Evolutionary conservation across 805 yeast species (phyloP).

Genomic region (Brettanomyces sp.): DNA sequence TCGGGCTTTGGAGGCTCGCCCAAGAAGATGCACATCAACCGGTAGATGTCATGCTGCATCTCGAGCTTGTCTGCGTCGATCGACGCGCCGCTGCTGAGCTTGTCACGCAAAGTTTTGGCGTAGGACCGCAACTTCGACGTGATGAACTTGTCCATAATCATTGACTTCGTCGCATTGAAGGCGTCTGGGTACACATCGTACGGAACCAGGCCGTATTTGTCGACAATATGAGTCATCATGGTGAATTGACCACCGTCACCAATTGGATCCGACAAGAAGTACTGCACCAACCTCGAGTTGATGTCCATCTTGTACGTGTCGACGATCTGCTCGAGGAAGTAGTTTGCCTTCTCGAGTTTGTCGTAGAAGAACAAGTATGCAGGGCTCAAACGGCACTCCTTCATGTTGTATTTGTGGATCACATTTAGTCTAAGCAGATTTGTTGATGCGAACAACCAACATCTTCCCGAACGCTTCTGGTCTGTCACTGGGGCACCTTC

Average conservation of each 20-base stretch:
- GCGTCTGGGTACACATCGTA: constrained; percentile 64
- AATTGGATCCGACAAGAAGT: constrained; percentile 55
- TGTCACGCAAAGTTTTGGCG: constrained; percentile 58
- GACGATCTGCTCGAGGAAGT: constrained; percentile 65
- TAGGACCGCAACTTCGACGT: constrained; percentile 68
- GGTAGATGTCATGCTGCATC: constrained; percentile 55
- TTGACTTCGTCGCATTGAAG: constrained; percentile 40
- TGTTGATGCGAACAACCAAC: constrained; percentile 85
- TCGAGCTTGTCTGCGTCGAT: constrained; percentile 24
- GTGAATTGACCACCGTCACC: constrained; percentile 86
- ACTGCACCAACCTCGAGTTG: constrained; percentile 64
- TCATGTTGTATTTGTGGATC: constrained; percentile 52
- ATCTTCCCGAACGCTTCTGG: constrained; percentile 71
- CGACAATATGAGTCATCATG: constrained; percentile 67
- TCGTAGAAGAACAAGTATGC: constrained; percentile 77
- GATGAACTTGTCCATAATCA: constrained; percentile 48
- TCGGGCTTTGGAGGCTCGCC: constrained; percentile 74
- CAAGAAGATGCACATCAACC: constrained; percentile 55
- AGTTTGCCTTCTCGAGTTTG: constrained; percentile 77
- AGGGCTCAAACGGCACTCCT: constrained; percentile 68
- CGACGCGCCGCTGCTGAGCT: constrained; percentile 30
- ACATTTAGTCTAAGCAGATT: constrained; percentile 61
- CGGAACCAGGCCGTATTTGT: constrained; percentile 79
- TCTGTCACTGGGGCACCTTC: constrained; percentile 62
- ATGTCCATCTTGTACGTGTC: constrained; percentile 59